Percentiles rank a stretch among this genome's conserved stretches.
Evolutionary conservation across 495 filamentous ascomycete species (phyloP).

Genomic region (Hypoxylon trugodes): DNA sequence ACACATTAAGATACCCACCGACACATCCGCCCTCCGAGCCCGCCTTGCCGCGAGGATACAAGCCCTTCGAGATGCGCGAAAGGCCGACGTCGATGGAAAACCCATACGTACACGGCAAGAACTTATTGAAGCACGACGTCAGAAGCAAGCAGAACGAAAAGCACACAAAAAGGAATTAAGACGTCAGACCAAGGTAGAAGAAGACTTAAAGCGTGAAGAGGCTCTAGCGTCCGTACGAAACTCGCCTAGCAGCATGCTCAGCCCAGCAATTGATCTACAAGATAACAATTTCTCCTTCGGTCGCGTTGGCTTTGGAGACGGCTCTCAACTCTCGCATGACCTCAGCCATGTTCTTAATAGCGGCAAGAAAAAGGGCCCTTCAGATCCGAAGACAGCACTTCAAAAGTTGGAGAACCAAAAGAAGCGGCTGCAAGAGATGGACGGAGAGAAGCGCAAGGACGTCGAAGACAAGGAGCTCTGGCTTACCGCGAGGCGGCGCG

Average conservation of each 20-base stretch:
- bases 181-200: conserved; percentile 76
- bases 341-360: conserved; percentile 64
- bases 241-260: conserved; percentile 63
- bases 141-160: conserved; percentile 85
- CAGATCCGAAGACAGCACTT: conserved; percentile 79
- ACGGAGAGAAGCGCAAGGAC: conserved; percentile 79
- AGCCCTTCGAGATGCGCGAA: conserved; percentile 78
- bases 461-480: conserved; percentile 93
- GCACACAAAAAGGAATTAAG: conserved; percentile 86
- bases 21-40: conserved; percentile 73
- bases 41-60: conserved; percentile 83
- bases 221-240: conserved; percentile 69
- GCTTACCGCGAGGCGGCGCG: conserved; percentile 89
- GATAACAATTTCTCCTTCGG: conserved; percentile 78
- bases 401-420: conserved; percentile 75
- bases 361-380: conserved; percentile 74
- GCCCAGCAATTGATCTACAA: conserved; percentile 75
- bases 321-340: conserved; percentile 74
- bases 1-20: conserved; percentile 63
- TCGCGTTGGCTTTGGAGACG: conserved; percentile 85
- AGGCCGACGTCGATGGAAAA: conserved; percentile 83
- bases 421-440: conserved; percentile 71
- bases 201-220: conserved; percentile 72
- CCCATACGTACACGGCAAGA: conserved; percentile 85
- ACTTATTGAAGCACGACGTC: conserved; percentile 84